A percentile compares a stretch with the other conserved stretches of the same genome.
phyloP scores from a whole-genome alignment of 495 filamentous ascomycete genomes.

The Trichoderma parareesei region DNA sequence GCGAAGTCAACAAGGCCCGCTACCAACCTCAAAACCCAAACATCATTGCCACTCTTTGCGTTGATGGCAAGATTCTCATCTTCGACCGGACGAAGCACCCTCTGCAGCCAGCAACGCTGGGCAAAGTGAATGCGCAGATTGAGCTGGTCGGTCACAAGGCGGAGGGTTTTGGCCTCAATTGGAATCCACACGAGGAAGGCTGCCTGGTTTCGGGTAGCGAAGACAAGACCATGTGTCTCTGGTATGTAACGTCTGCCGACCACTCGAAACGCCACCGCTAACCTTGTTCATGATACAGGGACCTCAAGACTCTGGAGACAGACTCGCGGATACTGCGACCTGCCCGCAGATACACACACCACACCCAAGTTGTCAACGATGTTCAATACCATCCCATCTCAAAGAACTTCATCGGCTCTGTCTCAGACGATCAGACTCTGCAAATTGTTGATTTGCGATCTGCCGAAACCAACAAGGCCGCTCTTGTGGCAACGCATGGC shows the following conservation, averaged over 20 bases:
- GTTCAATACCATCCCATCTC: slow-evolving; percentile 88
- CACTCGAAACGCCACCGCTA: neutral
- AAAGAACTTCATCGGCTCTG: slow-evolving; percentile 74
- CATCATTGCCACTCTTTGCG: slow-evolving; percentile 88
- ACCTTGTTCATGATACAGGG: slow-evolving; percentile 41
- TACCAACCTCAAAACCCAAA: slow-evolving; percentile 98
- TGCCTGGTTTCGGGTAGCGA: slow-evolving; percentile 83
- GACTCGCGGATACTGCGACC: slow-evolving; percentile 64
- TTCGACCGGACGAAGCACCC: slow-evolving; percentile 95
- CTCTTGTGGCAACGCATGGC: slow-evolving; percentile 54
- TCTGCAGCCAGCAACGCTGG: slow-evolving; percentile 50
- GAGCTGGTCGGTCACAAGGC: slow-evolving; percentile 76
- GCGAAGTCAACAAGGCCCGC: slow-evolving; percentile 96
- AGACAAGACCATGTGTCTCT: slow-evolving; percentile 82
- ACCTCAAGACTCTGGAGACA: slow-evolving; percentile 62
- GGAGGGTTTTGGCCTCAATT: slow-evolving; percentile 92
- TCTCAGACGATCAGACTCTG: slow-evolving; percentile 90
- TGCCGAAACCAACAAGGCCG: slow-evolving; percentile 51
- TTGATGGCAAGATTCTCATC: slow-evolving; percentile 78
- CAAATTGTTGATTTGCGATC: slow-evolving; percentile 82
- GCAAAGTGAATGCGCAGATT: slow-evolving; percentile 68
- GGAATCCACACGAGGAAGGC: slow-evolving; percentile 79
- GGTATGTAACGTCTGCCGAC: slow-evolving; percentile 43
- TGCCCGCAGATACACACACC: slow-evolving; percentile 71
- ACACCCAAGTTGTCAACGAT: slow-evolving; percentile 88